phyloP scores from a whole-genome alignment of 306 rosid species.

The Styphnolobium japonicum region DNA sequence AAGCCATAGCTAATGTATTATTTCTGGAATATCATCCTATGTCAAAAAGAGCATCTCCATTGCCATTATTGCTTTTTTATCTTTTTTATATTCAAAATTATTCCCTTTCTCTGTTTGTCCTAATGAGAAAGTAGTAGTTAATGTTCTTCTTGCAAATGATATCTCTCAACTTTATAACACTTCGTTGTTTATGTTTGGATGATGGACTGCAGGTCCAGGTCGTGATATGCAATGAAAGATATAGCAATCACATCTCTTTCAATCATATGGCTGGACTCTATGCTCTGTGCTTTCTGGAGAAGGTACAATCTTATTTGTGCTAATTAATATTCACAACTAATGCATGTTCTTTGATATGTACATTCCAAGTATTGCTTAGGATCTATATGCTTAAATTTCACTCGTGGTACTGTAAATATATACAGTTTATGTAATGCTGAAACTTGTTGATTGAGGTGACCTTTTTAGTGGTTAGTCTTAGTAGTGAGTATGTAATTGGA shows the following conservation, averaged over 20 bases:
- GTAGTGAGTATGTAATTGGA: not conserved
- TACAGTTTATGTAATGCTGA: not conserved
- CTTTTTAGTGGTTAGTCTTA: constrained; percentile 13
- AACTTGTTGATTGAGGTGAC: not conserved
- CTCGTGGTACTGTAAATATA: not conserved
- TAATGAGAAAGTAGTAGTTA: not conserved
- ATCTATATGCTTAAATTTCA: constrained; percentile 11
- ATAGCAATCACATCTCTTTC: constrained; percentile 62
- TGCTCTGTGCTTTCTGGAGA: constrained; percentile 61
- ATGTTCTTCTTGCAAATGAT: not conserved
- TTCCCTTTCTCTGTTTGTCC: not conserved
- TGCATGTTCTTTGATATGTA: constrained; percentile 15
- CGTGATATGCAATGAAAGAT: constrained; percentile 54
- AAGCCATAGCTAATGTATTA: not conserved
- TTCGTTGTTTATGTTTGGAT: constrained; percentile 13
- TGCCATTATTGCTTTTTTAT: constrained; percentile 10
- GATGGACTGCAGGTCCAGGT: constrained; percentile 58
- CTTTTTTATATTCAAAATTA: constrained; percentile 5
- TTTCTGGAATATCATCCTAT: not conserved
- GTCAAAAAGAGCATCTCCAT: not conserved
- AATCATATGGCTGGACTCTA: constrained; percentile 66
- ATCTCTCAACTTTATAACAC: not conserved
- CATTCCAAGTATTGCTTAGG: not conserved
- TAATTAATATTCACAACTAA: not conserved
- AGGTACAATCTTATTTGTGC: constrained; percentile 42